phyloP scores from a whole-genome alignment of 768 basidiomycete genomes.

The Scleroderma bovista region DNA sequence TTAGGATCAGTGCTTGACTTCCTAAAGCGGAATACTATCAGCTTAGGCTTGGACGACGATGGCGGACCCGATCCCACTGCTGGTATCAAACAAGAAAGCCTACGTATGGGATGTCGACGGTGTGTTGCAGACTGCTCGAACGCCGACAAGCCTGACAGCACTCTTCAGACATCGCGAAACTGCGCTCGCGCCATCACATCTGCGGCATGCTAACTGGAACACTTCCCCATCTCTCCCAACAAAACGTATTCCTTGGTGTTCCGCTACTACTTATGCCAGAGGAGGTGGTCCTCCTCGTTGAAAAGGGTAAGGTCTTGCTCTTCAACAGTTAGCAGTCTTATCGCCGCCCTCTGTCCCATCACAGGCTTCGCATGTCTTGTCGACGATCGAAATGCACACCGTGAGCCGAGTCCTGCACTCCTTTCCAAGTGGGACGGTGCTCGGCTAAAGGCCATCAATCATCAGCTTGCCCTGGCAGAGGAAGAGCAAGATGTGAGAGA shows the following conservation, averaged over 20 bases:
- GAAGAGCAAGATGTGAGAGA: slow-evolving; percentile 47
- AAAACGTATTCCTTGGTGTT: slow-evolving; percentile 94
- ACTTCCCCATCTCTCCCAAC: slow-evolving; percentile 89
- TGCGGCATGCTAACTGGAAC: slow-evolving; percentile 88
- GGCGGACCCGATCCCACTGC: slow-evolving; percentile 44
- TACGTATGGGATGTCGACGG: slow-evolving; percentile 90
- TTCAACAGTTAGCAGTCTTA: background rate
- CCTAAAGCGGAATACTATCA: too few species aligned
- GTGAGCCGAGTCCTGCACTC: slow-evolving; percentile 39
- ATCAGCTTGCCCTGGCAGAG: slow-evolving; percentile 46
- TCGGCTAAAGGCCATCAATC: slow-evolving; percentile 39
- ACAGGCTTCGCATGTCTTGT: slow-evolving; percentile 74
- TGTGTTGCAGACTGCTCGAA: slow-evolving; percentile 22
- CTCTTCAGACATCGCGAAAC: slow-evolving; percentile 63
- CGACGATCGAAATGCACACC: slow-evolving; percentile 61
- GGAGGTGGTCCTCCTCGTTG: slow-evolving; percentile 83
- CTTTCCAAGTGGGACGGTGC: slow-evolving; percentile 49
- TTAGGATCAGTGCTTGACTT: too few species aligned
- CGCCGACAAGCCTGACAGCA: background rate
- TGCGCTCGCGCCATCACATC: slow-evolving; percentile 77
- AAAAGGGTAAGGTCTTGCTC: slow-evolving; percentile 52
- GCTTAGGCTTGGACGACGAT: too few species aligned
- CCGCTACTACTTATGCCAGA: slow-evolving; percentile 87
- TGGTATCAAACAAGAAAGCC: slow-evolving; percentile 72
- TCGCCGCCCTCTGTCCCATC: background rate